Evolutionary conservation across 257 asterid species (phyloP).

Genomic region (Solanum clarkiae): DNA sequence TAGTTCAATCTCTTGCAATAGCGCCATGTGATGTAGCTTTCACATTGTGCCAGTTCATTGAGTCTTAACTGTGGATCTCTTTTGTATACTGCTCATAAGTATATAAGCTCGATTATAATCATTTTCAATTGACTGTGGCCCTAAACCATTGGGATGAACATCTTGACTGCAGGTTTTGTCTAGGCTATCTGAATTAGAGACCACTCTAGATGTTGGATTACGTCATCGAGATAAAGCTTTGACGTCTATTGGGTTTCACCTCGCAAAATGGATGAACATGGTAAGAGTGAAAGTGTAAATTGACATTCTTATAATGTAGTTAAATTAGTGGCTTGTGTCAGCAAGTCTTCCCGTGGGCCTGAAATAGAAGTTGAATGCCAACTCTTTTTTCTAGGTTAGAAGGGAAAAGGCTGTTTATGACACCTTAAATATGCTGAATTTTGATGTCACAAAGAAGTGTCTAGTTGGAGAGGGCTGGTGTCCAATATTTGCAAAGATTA

Average conservation of each 20-base stretch:
- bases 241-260: slow-evolving; percentile 64
- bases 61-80: not conserved
- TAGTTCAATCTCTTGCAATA: not conserved
- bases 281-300: slow-evolving; percentile 16
- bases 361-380: slow-evolving; percentile 9
- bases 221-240: slow-evolving; percentile 77
- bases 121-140: not conserved
- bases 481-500: slow-evolving; percentile 74
- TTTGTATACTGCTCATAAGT: not conserved
- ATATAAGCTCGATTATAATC: not conserved
- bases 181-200: slow-evolving; percentile 78
- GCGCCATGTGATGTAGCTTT: not conserved
- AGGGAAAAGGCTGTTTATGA: slow-evolving; percentile 94
- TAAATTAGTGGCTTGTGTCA: not conserved
- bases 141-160: not conserved
- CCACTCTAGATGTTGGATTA: slow-evolving; percentile 87
- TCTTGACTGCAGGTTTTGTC: slow-evolving; percentile 57
- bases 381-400: slow-evolving; percentile 55
- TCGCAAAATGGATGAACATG: slow-evolving; percentile 72
- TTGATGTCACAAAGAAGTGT: slow-evolving; percentile 96
- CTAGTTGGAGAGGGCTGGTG: slow-evolving; percentile 99
- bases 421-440: slow-evolving; percentile 85
- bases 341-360: not conserved
- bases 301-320: not conserved
- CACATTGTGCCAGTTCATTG: not conserved